A percentile compares a stretch with the other conserved stretches of the same genome.
phyloP scores from a whole-genome alignment of 2,329 filamentous ascomycete species.

The Paecilomyces formosus region DNA sequence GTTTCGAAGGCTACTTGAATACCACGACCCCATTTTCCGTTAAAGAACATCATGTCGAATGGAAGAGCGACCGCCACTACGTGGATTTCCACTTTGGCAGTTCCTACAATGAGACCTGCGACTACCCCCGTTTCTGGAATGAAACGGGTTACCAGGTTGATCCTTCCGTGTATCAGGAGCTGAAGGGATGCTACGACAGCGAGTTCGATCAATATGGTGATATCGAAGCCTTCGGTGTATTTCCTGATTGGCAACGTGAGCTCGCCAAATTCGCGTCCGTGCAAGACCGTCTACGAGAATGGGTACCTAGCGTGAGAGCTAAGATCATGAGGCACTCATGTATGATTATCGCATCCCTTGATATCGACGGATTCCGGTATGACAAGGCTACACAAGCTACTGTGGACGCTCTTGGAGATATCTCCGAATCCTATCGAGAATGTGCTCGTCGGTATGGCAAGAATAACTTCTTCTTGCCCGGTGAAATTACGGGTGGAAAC shows the following conservation, averaged over 20 bases:
- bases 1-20: conserved; percentile 56
- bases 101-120: conserved; percentile 45
- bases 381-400: conserved; percentile 61
- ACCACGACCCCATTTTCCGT: conserved; percentile 48
- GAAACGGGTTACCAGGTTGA: conserved; percentile 48
- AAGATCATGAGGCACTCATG: conserved; percentile 57
- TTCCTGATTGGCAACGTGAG: conserved; percentile 56
- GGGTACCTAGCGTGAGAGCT: conserved; percentile 50
- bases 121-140: conserved; percentile 56
- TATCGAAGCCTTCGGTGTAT: conserved; percentile 56
- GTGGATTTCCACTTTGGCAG: conserved; percentile 52
- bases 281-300: conserved; percentile 60
- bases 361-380: conserved; percentile 60
- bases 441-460: conserved; percentile 54
- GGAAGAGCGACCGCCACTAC: conserved; percentile 50
- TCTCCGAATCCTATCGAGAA: conserved; percentile 48
- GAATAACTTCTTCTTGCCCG: conserved; percentile 56
- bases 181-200: conserved; percentile 53
- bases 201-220: conserved; percentile 62
- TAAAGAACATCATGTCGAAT: conserved; percentile 51
- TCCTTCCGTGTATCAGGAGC: conserved; percentile 37
- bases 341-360: conserved; percentile 54
- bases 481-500: conserved; percentile 58
- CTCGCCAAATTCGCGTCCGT: conserved; percentile 60
- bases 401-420: conserved; percentile 53